A percentile compares a stretch with the other conserved stretches of the same genome.
Conservation (phyloP, 208 protist species). For the Balamuthia mandrillaris region DNA sequence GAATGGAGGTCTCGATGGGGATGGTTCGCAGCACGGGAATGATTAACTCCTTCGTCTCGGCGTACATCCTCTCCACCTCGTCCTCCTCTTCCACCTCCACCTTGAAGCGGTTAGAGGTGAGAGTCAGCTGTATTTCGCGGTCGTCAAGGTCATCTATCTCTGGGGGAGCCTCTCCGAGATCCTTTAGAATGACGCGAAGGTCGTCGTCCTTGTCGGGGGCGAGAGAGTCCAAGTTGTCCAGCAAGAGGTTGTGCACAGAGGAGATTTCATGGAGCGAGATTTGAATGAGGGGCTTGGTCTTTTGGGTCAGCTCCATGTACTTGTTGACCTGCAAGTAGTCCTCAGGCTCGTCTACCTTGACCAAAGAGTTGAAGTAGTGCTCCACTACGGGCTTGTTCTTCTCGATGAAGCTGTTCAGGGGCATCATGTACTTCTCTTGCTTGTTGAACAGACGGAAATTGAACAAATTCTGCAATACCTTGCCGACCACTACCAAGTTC, state of each 20-base stretch:
- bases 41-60: conserved; percentile 59
- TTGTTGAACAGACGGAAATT: conserved; percentile 62
- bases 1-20: conserved; percentile 43
- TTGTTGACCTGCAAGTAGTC: conserved; percentile 72
- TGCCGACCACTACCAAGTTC: conserved; percentile 68
- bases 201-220: conserved; percentile 63
- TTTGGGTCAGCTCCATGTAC: conserved; percentile 70
- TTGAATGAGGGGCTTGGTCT: conserved; percentile 67
- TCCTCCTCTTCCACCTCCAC: conserved; percentile 52
- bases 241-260: conserved; percentile 59
- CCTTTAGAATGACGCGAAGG: conserved; percentile 59
- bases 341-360: conserved; percentile 62
- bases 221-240: conserved; percentile 56
- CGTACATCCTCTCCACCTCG: conserved; percentile 45
- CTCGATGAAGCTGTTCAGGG: conserved; percentile 68
- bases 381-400: conserved; percentile 51
- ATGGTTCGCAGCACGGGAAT: conserved; percentile 50
- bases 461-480: conserved; percentile 66
- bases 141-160: conserved; percentile 54
- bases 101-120: conserved; percentile 62
- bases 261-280: conserved; percentile 71
- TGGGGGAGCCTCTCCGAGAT: conserved; percentile 53
- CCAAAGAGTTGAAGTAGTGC: conserved; percentile 61
- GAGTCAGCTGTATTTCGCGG: conserved; percentile 63
- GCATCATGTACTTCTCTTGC: conserved; percentile 55